Evolutionary conservation across 1,139 yeast genomes (phyloP).

Genomic region (Debaryomycetaceae sp.): DNA sequence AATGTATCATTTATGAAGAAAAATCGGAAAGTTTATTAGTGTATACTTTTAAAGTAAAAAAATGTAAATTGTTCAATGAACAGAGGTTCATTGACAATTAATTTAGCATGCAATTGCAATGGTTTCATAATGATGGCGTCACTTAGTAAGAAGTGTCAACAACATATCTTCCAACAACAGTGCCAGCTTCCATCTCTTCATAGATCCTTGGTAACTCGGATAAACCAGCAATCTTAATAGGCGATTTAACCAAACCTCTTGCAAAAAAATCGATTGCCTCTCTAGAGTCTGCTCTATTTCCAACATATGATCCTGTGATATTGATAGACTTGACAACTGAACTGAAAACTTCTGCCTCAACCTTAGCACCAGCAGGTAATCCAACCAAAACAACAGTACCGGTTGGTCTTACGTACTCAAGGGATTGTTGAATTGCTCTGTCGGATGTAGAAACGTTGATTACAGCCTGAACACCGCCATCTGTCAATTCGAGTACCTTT

Average conservation of each 20-base stretch:
- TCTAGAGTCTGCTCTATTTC: constrained; percentile 75
- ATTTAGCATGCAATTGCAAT: too few species aligned
- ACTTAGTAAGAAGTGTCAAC: constrained; percentile 41
- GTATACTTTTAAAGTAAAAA: too few species aligned
- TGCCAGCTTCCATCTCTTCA: constrained; percentile 67
- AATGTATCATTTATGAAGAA: background rate
- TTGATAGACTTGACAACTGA: constrained; percentile 63
- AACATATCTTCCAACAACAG: constrained; percentile 71
- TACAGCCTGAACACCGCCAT: constrained; percentile 66
- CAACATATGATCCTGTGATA: constrained; percentile 75
- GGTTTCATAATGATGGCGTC: too few species aligned
- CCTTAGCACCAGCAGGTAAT: constrained; percentile 69
- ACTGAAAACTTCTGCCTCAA: constrained; percentile 57
- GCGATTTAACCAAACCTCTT: constrained; percentile 66
- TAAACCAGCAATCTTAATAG: constrained; percentile 64
- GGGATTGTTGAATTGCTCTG: constrained; percentile 65
- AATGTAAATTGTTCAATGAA: too few species aligned
- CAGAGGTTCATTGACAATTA: too few species aligned
- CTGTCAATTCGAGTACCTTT: constrained; percentile 24
- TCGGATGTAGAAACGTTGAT: constrained; percentile 79
- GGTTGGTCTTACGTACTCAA: constrained; percentile 64
- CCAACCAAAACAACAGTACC: constrained; percentile 84
- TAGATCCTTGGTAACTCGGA: constrained; percentile 58
- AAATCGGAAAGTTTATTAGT: too few species aligned
- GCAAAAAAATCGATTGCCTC: constrained; percentile 74